Percentiles rank a stretch among this genome's conserved stretches.
These are phyloP conservation scores for Sporodiniella umbellata DNA, from an alignment of 371 early-diverging fungal species.

Conservation along the genomic window DNA sequence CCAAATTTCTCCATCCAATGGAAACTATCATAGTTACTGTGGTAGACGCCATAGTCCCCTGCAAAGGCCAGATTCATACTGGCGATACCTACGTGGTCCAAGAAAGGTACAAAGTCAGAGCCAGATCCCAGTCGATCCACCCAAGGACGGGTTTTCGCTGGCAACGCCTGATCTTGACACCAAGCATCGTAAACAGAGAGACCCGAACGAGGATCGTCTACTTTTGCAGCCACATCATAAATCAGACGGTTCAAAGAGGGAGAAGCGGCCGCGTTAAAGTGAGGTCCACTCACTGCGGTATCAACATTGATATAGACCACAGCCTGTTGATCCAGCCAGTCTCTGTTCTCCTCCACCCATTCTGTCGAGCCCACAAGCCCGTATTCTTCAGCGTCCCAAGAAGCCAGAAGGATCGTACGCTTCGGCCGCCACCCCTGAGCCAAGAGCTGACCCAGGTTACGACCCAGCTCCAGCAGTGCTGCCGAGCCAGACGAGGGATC, in stretches of 20 bases:
- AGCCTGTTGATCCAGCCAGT: constrained; percentile 52
- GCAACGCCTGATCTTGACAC: constrained; percentile 18
- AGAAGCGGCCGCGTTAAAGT: constrained; percentile 49
- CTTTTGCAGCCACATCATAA: constrained; percentile 47
- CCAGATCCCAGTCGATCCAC: constrained; percentile 51
- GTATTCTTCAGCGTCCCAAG: constrained; percentile 75
- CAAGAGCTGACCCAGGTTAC: constrained; percentile 50
- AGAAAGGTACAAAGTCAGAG: constrained; percentile 58
- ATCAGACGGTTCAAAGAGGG: constrained; percentile 53
- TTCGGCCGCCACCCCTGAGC: constrained; percentile 64
- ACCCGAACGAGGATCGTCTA: constrained; percentile 48
- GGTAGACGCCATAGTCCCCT: constrained; percentile 58
- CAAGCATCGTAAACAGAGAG: constrained; percentile 55
- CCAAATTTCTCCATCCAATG: constrained; percentile 67
- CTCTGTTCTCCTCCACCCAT: constrained; percentile 66
- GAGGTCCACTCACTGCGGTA: constrained; percentile 45
- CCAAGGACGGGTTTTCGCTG: constrained; percentile 9
- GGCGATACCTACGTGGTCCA: constrained; percentile 63
- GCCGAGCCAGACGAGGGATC: constrained; percentile 69
- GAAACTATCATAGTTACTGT: constrained; percentile 61
- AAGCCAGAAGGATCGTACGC: constrained; percentile 62
- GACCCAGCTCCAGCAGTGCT: constrained; percentile 56
- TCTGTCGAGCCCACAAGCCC: constrained; percentile 69
- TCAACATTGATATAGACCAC: constrained; percentile 67
- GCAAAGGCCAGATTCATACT: constrained; percentile 49